A percentile compares a stretch with the other conserved stretches of the same genome.
Evolutionary conservation across 2,329 filamentous ascomycete species (phyloP).

Genomic region (Verticillium klebahnii): DNA sequence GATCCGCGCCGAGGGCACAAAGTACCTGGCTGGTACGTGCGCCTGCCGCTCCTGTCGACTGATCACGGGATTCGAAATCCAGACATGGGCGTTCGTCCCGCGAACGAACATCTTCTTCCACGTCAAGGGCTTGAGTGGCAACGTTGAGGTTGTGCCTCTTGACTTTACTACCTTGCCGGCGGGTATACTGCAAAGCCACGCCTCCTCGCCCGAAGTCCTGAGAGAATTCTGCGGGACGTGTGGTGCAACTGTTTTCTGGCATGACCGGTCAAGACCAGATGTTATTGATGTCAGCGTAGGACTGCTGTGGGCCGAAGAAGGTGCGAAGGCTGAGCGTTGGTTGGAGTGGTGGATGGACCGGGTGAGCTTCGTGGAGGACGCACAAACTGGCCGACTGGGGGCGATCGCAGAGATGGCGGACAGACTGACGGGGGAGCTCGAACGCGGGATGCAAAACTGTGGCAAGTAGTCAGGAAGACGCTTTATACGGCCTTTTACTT

Average conservation of each 20-base stretch:
- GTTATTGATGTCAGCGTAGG: constrained; percentile 63
- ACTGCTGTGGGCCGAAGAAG: constrained; percentile 44
- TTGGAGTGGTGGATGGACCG: constrained; percentile 56
- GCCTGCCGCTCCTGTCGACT: constrained; percentile 59
- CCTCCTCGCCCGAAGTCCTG: constrained; percentile 46
- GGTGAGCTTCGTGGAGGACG: constrained; percentile 57
- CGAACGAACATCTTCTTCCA: constrained; percentile 49
- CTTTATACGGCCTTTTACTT: no score
- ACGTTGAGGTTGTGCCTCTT: constrained; percentile 16
- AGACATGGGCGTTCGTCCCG: constrained; percentile 63
- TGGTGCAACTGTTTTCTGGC: constrained; percentile 62
- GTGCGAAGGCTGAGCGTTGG: constrained; percentile 53
- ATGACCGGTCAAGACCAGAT: constrained; percentile 44
- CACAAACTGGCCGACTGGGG: constrained; percentile 23
- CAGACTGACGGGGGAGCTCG: constrained; percentile 9
- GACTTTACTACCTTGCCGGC: constrained; percentile 28
- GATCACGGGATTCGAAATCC: constrained; percentile 56
- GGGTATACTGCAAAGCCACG: constrained; percentile 45
- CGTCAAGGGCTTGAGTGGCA: constrained; percentile 11
- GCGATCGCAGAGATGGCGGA: constrained; percentile 18
- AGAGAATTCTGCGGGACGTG: constrained; percentile 60
- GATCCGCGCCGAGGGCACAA: constrained; percentile 41
- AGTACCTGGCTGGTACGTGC: constrained; percentile 57
- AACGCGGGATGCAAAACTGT: no score
- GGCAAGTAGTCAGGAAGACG: no score